These are phyloP conservation scores for Penicillium roqueforti DNA, from an alignment of 495 filamentous ascomycete genomes.

Conservation along the genomic window DNA sequence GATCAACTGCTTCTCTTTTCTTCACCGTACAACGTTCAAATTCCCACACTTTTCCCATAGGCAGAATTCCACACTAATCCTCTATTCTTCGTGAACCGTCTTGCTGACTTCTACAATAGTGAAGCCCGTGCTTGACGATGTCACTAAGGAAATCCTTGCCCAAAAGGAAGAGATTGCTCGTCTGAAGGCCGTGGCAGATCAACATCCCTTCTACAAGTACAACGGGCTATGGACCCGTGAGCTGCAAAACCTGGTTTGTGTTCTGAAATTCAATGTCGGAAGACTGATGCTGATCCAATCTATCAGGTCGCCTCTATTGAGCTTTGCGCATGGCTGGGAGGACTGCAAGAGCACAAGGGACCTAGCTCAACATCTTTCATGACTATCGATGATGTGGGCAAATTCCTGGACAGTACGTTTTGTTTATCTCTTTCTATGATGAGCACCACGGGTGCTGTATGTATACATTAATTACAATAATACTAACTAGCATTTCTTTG, in stretches of 20 bases:
- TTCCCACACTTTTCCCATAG: neutral
- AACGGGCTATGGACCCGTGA: slow-evolving; percentile 80
- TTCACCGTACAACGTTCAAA: neutral
- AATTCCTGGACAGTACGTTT: slow-evolving; percentile 62
- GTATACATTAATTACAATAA: neutral
- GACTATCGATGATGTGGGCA: slow-evolving; percentile 83
- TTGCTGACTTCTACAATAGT: slow-evolving; percentile 26
- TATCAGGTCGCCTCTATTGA: slow-evolving; percentile 60
- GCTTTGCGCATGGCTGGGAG: slow-evolving; percentile 74
- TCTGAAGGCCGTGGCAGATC: slow-evolving; percentile 66
- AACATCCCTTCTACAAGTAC: slow-evolving; percentile 94
- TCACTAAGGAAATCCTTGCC: slow-evolving; percentile 37
- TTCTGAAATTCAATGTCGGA: neutral
- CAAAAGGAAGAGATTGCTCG: slow-evolving; percentile 43
- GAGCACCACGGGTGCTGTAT: neutral
- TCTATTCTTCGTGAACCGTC: neutral
- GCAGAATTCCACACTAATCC: neutral
- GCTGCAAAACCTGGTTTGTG: slow-evolving; percentile 70
- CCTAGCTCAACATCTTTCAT: slow-evolving; percentile 52
- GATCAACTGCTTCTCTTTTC: neutral
- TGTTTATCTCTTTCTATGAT: neutral
- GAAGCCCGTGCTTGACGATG: slow-evolving; percentile 43
- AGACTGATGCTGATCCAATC: slow-evolving; percentile 3
- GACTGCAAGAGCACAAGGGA: slow-evolving; percentile 46
- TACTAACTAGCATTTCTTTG: neutral